Evolutionary conservation across 495 filamentous ascomycete genomes (phyloP).

Genomic region (Penicillium roqueforti): DNA sequence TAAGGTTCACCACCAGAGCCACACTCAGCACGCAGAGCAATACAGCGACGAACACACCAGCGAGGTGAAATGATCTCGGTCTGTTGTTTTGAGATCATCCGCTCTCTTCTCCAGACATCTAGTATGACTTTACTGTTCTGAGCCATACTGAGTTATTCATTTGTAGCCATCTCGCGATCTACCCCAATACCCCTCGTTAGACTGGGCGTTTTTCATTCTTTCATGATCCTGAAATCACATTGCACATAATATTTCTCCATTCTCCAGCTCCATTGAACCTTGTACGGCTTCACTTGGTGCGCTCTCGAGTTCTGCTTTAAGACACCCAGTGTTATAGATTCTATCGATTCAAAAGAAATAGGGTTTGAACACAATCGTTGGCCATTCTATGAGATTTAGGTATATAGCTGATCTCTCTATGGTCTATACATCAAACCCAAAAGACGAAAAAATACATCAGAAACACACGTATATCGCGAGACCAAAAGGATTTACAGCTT

Average conservation of each 20-base stretch:
- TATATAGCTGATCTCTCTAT: conserved; percentile 14
- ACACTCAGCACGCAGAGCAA: conserved; percentile 27
- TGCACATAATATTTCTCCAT: background rate
- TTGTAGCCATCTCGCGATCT: background rate
- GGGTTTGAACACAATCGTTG: background rate
- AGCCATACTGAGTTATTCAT: background rate
- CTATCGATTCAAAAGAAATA: background rate
- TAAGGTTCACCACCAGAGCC: conserved; percentile 6
- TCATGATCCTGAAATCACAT: background rate
- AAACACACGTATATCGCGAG: conserved; percentile 8
- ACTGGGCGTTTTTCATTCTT: background rate
- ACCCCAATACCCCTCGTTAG: background rate
- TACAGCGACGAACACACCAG: conserved; percentile 32
- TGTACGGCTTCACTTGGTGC: too few relatives aligned
- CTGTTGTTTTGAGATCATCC: background rate
- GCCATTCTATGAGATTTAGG: conserved; percentile 16
- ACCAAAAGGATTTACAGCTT: conserved; percentile 30
- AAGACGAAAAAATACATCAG: conserved; percentile 2
- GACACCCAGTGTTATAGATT: too few relatives aligned
- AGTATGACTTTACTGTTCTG: too few relatives aligned
- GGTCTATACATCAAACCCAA: conserved; percentile 6
- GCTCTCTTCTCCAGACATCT: background rate
- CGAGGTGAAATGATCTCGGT: conserved; percentile 22
- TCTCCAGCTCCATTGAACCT: too few relatives aligned
- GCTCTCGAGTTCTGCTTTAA: too few relatives aligned